Evolutionary conservation across 2,329 filamentous ascomycete genomes (phyloP).

Genomic region (Nemania diffusa): DNA sequence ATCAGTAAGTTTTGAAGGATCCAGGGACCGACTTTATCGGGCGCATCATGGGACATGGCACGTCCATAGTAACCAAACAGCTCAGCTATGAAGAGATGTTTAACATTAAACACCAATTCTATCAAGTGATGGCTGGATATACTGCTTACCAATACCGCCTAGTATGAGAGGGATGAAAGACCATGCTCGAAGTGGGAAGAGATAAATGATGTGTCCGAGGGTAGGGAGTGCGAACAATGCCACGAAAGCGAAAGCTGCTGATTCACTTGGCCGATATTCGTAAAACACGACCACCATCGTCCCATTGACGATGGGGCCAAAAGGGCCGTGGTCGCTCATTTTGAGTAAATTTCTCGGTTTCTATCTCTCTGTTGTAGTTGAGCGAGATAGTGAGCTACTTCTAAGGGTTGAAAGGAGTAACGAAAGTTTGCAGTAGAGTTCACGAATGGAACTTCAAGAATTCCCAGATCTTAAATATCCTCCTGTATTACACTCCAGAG

Average conservation of each 20-base stretch:
- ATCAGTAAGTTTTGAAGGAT: conserved; percentile 43
- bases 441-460: too few relatives aligned
- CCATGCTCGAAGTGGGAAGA: conserved; percentile 34
- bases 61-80: conserved; percentile 42
- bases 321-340: conserved; percentile 32
- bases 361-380: neutral
- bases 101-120: neutral
- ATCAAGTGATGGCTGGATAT: neutral
- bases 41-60: conserved; percentile 20
- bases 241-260: conserved; percentile 34
- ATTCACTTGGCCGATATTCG: conserved; percentile 33
- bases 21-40: conserved; percentile 32
- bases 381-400: neutral
- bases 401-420: neutral
- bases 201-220: conserved; percentile 31
- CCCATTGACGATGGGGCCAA: conserved; percentile 34
- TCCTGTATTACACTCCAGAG: neutral
- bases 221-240: conserved; percentile 35
- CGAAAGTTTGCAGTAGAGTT: neutral
- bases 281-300: conserved; percentile 38
- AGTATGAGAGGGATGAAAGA: conserved; percentile 39
- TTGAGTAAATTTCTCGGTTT: neutral
- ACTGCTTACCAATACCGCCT: conserved; percentile 28
- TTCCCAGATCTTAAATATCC: neutral
- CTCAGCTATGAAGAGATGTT: conserved; percentile 26